phyloP scores from a whole-genome alignment of 83 land plant species.

The Isoetes engelmannii region DNA sequence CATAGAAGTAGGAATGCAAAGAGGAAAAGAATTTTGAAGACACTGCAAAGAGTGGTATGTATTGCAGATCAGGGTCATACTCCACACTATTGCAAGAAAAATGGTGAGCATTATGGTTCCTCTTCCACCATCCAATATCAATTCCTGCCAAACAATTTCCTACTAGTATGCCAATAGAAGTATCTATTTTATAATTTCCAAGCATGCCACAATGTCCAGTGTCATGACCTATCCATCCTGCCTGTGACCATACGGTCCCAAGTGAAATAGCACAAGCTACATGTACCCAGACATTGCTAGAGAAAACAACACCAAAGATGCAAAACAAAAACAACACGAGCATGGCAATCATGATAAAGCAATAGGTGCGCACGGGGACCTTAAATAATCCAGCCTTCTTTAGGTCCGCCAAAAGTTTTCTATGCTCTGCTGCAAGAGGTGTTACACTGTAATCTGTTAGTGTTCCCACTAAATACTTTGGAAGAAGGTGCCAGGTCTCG shows the following conservation, averaged over 20 bases:
- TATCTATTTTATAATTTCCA: slow-evolving; percentile 31
- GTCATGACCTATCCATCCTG: slow-evolving; percentile 87
- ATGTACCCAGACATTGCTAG: slow-evolving; percentile 40
- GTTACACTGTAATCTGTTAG: slow-evolving; percentile 51
- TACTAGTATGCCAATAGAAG: slow-evolving; percentile 36
- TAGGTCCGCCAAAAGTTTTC: slow-evolving; percentile 48
- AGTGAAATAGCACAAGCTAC: slow-evolving; percentile 41
- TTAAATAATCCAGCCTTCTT: slow-evolving; percentile 53
- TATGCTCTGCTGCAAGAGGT: slow-evolving; percentile 58
- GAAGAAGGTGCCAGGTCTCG: slow-evolving; percentile 51
- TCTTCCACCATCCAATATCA: slow-evolving; percentile 88
- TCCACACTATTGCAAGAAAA: slow-evolving; percentile 71
- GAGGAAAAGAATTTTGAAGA: slow-evolving; percentile 48
- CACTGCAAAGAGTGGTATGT: slow-evolving; percentile 70
- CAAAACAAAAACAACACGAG: slow-evolving; percentile 29
- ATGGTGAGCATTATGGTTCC: slow-evolving; percentile 89
- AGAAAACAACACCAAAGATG: slow-evolving; percentile 50
- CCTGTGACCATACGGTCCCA: slow-evolving; percentile 79
- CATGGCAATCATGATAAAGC: slow-evolving; percentile 26
- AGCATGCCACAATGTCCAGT: slow-evolving; percentile 69
- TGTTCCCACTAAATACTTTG: slow-evolving; percentile 38
- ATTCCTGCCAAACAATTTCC: slow-evolving; percentile 80
- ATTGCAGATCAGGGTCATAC: slow-evolving; percentile 76
- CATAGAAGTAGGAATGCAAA: slow-evolving; percentile 58
- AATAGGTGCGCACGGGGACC: slow-evolving; percentile 34